Evolutionary conservation across 2,329 filamentous ascomycete species (phyloP).

Genomic region (Aspergillus aculeatus): DNA sequence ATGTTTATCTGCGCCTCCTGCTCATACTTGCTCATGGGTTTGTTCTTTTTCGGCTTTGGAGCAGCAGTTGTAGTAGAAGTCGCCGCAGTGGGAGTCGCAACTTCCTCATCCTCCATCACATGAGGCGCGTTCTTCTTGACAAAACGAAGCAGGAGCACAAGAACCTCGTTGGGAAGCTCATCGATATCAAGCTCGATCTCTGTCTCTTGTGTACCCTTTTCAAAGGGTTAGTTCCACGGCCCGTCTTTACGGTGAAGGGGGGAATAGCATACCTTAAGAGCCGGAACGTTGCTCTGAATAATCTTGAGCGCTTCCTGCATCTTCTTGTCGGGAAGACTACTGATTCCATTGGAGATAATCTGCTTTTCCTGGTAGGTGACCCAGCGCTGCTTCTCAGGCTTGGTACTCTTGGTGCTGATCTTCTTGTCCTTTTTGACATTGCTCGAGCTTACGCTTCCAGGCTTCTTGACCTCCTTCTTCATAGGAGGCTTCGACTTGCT

Average conservation of each 20-base stretch:
- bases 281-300: conserved; percentile 78
- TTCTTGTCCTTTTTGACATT: conserved; percentile 40
- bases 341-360: conserved; percentile 82
- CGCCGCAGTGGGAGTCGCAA: conserved; percentile 30
- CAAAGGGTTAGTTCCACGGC: conserved; percentile 12
- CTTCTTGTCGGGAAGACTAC: conserved; percentile 72
- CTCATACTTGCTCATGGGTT: conserved; percentile 53
- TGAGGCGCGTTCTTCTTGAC: conserved; percentile 49
- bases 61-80: conserved; percentile 38
- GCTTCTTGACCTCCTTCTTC: conserved; percentile 41
- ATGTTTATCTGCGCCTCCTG: conserved; percentile 52
- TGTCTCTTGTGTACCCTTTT: conserved; percentile 44
- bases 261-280: conserved; percentile 58
- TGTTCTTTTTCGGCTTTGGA: conserved; percentile 51
- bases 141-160: conserved; percentile 47
- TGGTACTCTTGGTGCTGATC: conserved; percentile 42
- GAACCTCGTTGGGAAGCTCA: conserved; percentile 48
- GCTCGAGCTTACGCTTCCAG: conserved; percentile 1
- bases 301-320: conserved; percentile 81
- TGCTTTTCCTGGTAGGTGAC: conserved; percentile 82
- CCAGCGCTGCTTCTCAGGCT: conserved; percentile 58
- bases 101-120: conserved; percentile 44
- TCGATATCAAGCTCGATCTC: conserved; percentile 52
- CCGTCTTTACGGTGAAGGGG: not conserved
- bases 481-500: conserved; percentile 25